Conservation (phyloP, 768 basidiomycete species). For the Coprinellus micaceus region DNA sequence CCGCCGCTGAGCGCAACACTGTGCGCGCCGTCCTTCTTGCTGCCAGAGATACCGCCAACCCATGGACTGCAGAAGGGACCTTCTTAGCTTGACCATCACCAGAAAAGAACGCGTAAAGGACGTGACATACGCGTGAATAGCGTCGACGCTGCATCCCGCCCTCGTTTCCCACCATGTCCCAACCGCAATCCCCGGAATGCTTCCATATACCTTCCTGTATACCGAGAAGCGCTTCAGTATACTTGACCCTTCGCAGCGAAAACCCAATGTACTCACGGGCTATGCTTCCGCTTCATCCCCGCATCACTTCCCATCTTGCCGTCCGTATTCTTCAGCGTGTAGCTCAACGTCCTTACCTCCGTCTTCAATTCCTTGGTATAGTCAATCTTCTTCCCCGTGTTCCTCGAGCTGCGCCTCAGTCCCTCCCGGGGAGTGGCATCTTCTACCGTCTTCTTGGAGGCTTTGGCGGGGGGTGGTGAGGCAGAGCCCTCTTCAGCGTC, state of each 20-base stretch:
- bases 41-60: slow-evolving; percentile 77
- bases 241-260: background rate
- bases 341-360: slow-evolving; percentile 29
- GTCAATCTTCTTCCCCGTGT: slow-evolving; percentile 53
- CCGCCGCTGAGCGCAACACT: slow-evolving; percentile 88
- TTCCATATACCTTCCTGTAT: slow-evolving; percentile 72
- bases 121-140: slow-evolving; percentile 69
- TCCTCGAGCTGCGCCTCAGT: slow-evolving; percentile 65
- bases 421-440: slow-evolving; percentile 21
- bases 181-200: slow-evolving; percentile 74
- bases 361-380: slow-evolving; percentile 45
- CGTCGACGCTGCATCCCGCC: slow-evolving; percentile 65
- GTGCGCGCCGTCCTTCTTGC: slow-evolving; percentile 68
- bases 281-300: slow-evolving; percentile 30
- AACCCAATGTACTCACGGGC: slow-evolving; percentile 53
- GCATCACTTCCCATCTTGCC: slow-evolving; percentile 36
- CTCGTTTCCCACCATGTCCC: slow-evolving; percentile 83
- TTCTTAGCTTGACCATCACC: background rate
- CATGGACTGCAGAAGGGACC: slow-evolving; percentile 50
- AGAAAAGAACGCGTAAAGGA: background rate
- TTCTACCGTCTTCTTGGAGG: slow-evolving; percentile 25
- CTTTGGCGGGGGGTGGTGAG: slow-evolving; percentile 23
- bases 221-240: background rate
- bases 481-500: slow-evolving; percentile 14
- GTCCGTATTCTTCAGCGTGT: slow-evolving; percentile 33